Percentiles rank a stretch among this genome's conserved stretches.
phyloP scores from a whole-genome alignment of 2,329 filamentous ascomycete genomes.

The Thyridium curvatum region DNA sequence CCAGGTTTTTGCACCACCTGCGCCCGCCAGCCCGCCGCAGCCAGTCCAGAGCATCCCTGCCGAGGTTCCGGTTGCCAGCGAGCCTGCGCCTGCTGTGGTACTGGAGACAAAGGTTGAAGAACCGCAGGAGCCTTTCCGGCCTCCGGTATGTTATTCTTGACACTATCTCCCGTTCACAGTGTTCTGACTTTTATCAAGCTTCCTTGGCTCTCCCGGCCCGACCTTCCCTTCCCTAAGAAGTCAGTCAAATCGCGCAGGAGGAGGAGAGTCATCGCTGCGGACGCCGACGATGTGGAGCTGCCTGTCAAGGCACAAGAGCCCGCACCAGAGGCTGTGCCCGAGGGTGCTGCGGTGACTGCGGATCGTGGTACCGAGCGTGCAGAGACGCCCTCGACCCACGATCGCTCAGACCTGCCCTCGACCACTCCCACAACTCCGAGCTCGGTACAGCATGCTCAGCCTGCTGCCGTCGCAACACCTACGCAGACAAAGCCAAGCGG shows the following conservation, averaged over 20 bases:
- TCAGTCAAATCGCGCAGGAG: conserved; percentile 35
- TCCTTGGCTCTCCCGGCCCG: conserved; percentile 50
- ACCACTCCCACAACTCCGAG: conserved; percentile 28
- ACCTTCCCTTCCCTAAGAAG: conserved; percentile 42
- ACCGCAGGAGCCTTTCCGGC: conserved; percentile 29
- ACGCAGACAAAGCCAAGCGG: conserved; percentile 17
- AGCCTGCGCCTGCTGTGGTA: conserved; percentile 13
- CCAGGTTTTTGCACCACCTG: conserved; percentile 17
- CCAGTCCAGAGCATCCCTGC: conserved; percentile 24
- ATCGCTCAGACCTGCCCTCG: conserved; percentile 23
- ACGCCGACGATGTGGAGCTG: conserved; percentile 32
- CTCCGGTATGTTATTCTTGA: conserved; percentile 39
- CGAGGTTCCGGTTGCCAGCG: conserved; percentile 15
- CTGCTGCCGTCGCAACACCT: conserved; percentile 13
- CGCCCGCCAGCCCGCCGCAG: conserved; percentile 40
- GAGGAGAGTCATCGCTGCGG: conserved; percentile 24
- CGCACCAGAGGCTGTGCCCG: conserved; percentile 14
- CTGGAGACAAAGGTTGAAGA: conserved; percentile 11
- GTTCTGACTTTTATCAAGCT: conserved; percentile 34
- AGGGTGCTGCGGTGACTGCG: conserved; percentile 9
- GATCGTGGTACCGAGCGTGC: conserved; percentile 10
- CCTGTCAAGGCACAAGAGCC: conserved; percentile 32
- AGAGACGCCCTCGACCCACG: conserved; percentile 23
- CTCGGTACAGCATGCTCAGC: conserved; percentile 17
- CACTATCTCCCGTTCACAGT: background rate